Conservation (phyloP, 257 asterid species). For the Capsicum rhomboideum region DNA sequence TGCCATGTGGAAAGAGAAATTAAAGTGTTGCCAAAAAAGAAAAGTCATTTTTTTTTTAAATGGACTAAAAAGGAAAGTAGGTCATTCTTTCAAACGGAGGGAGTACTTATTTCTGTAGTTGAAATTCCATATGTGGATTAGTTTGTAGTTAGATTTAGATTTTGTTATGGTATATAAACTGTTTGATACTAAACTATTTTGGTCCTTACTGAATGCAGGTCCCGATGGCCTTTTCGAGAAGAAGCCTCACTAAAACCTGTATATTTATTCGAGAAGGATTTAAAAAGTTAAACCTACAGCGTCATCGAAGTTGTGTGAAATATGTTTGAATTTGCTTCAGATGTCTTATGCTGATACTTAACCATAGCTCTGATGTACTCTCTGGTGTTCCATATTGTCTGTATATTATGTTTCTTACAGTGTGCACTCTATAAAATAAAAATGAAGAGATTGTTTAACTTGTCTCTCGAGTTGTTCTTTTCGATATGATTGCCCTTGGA, state of each 20-base stretch:
- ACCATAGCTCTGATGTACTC: not conserved
- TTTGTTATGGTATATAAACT: not conserved
- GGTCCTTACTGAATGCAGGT: conserved; percentile 31
- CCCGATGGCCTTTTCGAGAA: conserved; percentile 71
- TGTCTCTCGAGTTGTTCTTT: not conserved
- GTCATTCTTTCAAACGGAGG: too few species aligned
- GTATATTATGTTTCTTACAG: not conserved
- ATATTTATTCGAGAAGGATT: not conserved
- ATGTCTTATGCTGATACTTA: not conserved
- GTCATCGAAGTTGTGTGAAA: not conserved
- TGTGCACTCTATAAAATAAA: not conserved
- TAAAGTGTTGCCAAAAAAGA: too few species aligned
- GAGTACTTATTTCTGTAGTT: not conserved
- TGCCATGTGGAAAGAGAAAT: too few species aligned
- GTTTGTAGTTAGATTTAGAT: not conserved
- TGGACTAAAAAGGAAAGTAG: too few species aligned
- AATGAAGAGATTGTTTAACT: not conserved
- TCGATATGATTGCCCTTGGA: not conserved
- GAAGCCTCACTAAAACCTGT: conserved; percentile 16
- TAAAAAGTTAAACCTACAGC: not conserved
- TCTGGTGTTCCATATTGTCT: not conserved
- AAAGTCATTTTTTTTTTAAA: too few species aligned
- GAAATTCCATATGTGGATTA: not conserved
- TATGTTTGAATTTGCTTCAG: not conserved
- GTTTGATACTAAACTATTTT: not conserved